A percentile compares a stretch with the other conserved stretches of the same genome.
These are phyloP conservation scores for Mortierella sp. DNA, from an alignment of 371 early-diverging fungal genomes.

Conservation along the genomic window DNA sequence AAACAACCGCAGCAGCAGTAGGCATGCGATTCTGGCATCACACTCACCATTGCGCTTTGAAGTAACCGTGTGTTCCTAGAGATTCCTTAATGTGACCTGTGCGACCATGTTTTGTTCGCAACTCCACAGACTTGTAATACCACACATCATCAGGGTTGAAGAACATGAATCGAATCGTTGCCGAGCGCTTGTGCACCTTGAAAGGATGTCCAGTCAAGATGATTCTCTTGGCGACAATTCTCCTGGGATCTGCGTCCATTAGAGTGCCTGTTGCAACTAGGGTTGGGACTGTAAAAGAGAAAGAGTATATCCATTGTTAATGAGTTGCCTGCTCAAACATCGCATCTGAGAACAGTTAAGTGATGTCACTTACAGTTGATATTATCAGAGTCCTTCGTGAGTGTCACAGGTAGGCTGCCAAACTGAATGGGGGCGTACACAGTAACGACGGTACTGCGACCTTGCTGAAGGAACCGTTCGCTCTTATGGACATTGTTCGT, in stretches of 20 bases:
- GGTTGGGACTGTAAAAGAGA: constrained; percentile 56
- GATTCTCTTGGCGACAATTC: constrained; percentile 94
- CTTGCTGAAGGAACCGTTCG: constrained; percentile 87
- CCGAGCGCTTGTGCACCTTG: constrained; percentile 91
- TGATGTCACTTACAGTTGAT: constrained; percentile 57
- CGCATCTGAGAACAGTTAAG: neutral
- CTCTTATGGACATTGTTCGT: constrained; percentile 95
- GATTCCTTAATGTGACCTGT: constrained; percentile 92
- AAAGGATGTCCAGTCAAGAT: constrained; percentile 95
- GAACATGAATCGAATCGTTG: constrained; percentile 97
- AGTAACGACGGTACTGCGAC: constrained; percentile 78
- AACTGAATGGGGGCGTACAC: constrained; percentile 92
- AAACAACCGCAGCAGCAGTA: no score
- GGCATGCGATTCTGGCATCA: neutral
- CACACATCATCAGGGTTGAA: constrained; percentile 90
- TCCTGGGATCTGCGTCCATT: constrained; percentile 79
- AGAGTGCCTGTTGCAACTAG: constrained; percentile 85
- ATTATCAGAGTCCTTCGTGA: constrained; percentile 75
- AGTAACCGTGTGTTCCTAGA: constrained; percentile 97
- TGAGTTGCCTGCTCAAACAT: neutral
- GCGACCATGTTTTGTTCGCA: constrained; percentile 90
- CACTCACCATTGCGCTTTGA: constrained; percentile 78
- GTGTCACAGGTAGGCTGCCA: constrained; percentile 79
- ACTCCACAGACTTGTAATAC: constrained; percentile 95
- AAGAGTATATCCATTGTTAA: neutral